Base-by-base conservation (phyloP, 306 rosid genomes). In the Gillenia trifoliata region DNA sequence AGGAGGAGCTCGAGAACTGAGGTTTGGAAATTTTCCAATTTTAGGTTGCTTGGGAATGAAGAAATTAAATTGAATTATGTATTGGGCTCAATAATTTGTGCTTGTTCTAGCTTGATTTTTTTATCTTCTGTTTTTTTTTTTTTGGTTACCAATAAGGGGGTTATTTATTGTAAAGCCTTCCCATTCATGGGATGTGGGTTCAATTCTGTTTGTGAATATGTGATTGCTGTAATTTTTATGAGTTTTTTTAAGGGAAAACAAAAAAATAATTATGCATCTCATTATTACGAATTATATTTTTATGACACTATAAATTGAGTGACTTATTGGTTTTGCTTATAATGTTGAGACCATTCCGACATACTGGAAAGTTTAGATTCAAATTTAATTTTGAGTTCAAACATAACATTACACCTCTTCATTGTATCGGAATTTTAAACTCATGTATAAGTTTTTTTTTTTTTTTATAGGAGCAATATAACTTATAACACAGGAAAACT, bases 1-100 rank as follows among this genome's bases (percentile, higher is more conserved):
- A 87, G 1, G 91, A 80, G 26, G 91, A 71, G 38, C 23, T 38
- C 70, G 83, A 79, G 38, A 73, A 62, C 4, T 84, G 73, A 84
- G 63, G 56, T 8, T 70, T 11, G 6, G 10, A n/a, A 7, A 10
- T 26, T 22, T 34, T 19, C 11, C 16, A 6, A 17, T 62, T n/a
- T 62, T 15, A 50, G 31, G 47, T 62, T 45, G 45, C 45, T 17
- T 63, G 25, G 19, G n/a, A 23, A 31, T n/a, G 31, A 22, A 55
- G 61, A 55, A 57, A 25, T 10, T 57, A 25, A 57, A 57, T 26
- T 57, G 33, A 12, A 59, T 26, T 59, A 59, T 28, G 19, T 12
- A 12, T 59, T 5, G 8, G 19, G 64, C 20, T 57, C 33, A 12
- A 5, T 57, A 22, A 57, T 26, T 26, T 59, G 64, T 59, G 64